These are phyloP conservation scores for Penicillium sp. DNA, from an alignment of 2,329 filamentous ascomycete species.

Conservation along the genomic window DNA sequence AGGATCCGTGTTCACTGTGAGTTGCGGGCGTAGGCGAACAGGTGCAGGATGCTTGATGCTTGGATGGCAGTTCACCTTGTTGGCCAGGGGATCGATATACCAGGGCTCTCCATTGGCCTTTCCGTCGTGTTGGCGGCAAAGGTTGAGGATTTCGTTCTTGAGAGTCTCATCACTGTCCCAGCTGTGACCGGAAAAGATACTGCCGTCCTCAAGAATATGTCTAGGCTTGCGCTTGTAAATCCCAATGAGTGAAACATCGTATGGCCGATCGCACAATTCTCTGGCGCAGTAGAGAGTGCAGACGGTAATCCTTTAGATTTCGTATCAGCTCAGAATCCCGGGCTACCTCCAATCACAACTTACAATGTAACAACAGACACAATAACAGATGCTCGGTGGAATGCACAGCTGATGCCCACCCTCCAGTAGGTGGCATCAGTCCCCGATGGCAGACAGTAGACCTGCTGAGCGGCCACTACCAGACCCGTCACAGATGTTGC, in stretches of 20 bases:
- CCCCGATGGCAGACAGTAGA: constrained; percentile 31
- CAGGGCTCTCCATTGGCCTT: constrained; percentile 27
- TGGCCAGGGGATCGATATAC: constrained; percentile 23
- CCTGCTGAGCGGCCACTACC: constrained; percentile 37
- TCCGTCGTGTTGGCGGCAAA: constrained; percentile 37
- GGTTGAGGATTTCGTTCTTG: constrained; percentile 38
- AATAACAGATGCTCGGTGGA: constrained; percentile 36
- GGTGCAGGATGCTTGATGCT: constrained; percentile 34
- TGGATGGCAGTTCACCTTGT: constrained; percentile 28
- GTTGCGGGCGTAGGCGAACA: constrained; percentile 29
- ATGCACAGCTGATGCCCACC: constrained; percentile 36
- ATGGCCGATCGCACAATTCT: constrained; percentile 38
- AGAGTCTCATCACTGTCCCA: constrained; percentile 38
- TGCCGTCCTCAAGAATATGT: constrained; percentile 23
- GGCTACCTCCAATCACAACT: constrained; percentile 5
- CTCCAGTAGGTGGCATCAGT: constrained; percentile 32
- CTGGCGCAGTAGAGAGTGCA: constrained; percentile 39
- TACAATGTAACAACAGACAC: constrained; percentile 38
- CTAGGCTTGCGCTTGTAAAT: constrained; percentile 28
- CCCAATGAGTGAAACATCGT: constrained; percentile 38
- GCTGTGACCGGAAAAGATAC: constrained; percentile 34
- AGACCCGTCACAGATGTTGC: constrained; percentile 38
- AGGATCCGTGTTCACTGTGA: constrained; percentile 30
- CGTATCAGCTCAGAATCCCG: background rate
- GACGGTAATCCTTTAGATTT: constrained; percentile 30